Percentiles rank a stretch among this genome's conserved stretches.
Conservation (phyloP, 2,329 filamentous ascomycete species). For the Moelleriella libera region DNA sequence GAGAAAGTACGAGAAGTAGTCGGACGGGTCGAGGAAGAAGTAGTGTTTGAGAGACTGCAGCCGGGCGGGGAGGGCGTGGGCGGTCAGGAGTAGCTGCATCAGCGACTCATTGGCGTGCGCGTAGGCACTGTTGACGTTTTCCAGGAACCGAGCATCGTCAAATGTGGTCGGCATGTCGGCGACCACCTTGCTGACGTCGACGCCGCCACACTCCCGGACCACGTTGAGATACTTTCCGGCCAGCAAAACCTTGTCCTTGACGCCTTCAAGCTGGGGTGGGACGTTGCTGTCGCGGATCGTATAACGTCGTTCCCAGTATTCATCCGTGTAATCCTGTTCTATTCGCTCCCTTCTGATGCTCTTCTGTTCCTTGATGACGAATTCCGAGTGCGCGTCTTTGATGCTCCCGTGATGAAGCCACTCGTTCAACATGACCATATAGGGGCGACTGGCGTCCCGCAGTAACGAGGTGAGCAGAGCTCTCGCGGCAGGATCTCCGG, state of each 20-base stretch:
- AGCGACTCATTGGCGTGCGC: conserved; percentile 90
- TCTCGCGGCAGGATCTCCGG: conserved; percentile 80
- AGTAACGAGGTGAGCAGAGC: conserved; percentile 69
- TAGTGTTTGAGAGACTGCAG: conserved; percentile 93
- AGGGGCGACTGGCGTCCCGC: conserved; percentile 79
- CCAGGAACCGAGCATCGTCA: conserved; percentile 80
- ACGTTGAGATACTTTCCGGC: conserved; percentile 98
- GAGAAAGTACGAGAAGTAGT: conserved; percentile 97
- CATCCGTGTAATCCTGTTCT: conserved; percentile 94
- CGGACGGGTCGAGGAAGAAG: conserved; percentile 94
- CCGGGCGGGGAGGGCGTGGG: conserved; percentile 76
- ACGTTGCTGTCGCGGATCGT: conserved; percentile 86
- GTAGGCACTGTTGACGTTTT: conserved; percentile 92
- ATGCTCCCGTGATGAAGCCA: conserved; percentile 96
- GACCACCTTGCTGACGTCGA: conserved; percentile 81
- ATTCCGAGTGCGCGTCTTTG: conserved; percentile 85
- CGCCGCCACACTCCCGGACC: conserved; percentile 89
- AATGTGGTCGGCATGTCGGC: conserved; percentile 84
- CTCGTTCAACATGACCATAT: conserved; percentile 97
- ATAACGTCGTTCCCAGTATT: conserved; percentile 98
- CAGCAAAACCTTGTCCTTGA: conserved; percentile 88
- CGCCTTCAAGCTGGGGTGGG: conserved; percentile 76
- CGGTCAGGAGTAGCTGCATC: conserved; percentile 79
- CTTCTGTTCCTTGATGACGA: conserved; percentile 89
- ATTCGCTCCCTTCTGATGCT: conserved; percentile 83